These are phyloP conservation scores for Dryadomyces quercus-mongolicae DNA, from an alignment of 2,329 filamentous ascomycete genomes.

Conservation along the genomic window DNA sequence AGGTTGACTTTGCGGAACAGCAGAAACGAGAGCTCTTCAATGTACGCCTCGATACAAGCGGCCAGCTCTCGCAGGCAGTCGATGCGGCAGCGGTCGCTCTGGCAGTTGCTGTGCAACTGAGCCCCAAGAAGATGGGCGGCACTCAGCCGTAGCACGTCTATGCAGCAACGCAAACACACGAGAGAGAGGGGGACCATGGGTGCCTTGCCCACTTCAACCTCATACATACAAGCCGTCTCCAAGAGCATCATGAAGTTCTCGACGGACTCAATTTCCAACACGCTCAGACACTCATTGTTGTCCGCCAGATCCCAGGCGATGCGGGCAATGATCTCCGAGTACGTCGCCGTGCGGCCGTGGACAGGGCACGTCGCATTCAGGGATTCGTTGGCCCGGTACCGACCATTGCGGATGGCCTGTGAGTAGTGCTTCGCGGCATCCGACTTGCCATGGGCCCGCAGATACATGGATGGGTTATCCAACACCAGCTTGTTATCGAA, in stretches of 20 bases:
- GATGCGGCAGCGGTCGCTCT: slow-evolving; percentile 16
- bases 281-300: slow-evolving; percentile 13
- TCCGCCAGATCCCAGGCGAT: slow-evolving; percentile 21
- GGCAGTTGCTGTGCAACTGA: slow-evolving; percentile 14
- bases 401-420: slow-evolving; percentile 16
- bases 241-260: slow-evolving; percentile 17
- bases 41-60: slow-evolving; percentile 14
- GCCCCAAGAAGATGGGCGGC: slow-evolving; percentile 14
- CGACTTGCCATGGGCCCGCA: slow-evolving; percentile 14
- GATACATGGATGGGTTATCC: slow-evolving; percentile 14
- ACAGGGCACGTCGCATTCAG: slow-evolving; percentile 12
- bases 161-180: slow-evolving; percentile 17
- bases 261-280: slow-evolving; percentile 18
- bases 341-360: slow-evolving; percentile 12
- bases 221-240: slow-evolving; percentile 18
- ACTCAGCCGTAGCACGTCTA: slow-evolving; percentile 16
- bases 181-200: slow-evolving; percentile 18
- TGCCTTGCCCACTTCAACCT: slow-evolving; percentile 18
- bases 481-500: slow-evolving; percentile 19
- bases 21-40: slow-evolving; percentile 19
- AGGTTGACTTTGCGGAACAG: slow-evolving; percentile 21
- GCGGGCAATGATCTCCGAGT: slow-evolving; percentile 18
- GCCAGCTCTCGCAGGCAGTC: slow-evolving; percentile 17
- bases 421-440: slow-evolving; percentile 12
- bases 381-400: slow-evolving; percentile 15